Evolutionary conservation across 768 basidiomycete species (phyloP), one percentile per base, ranked within the genome.

Genomic region (Agaricus sinodeliciosus): DNA sequence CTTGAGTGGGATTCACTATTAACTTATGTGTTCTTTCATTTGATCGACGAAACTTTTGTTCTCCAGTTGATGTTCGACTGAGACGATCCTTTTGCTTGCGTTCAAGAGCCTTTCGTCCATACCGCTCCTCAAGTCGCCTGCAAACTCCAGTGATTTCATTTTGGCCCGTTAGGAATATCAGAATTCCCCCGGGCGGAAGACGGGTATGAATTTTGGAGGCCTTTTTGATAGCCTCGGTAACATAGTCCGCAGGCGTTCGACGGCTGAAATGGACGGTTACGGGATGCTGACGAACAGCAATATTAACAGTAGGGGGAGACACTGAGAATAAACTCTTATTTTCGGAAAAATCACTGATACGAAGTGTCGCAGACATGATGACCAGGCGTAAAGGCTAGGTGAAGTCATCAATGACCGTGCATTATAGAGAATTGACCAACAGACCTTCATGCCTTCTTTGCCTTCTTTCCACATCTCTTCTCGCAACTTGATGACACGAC

Each of bases 341-440:
- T 55, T 87, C 83, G 1, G 87, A 82, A 60, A 99, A 98, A 68
- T 98, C 96, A 56, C 82, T 82, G 44, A 97, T 85, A 22, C 94
- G 90, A 5, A 98, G 80, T 0, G 96, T 98, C 3, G 96, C 96
- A 12, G 96, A 99, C 96, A 99, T 99, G 69, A 99, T 96, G 55
- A 98, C 81, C 47, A 99, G 74, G 16, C 96, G 85, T 13, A 99
- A 68, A 9, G 94, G 95, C 84, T 90, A 59, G 7, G 58, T 51
- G 5, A 53, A 39, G 55, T 18, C 22, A 13, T 13, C 22, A 15
- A 55, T 36, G 16, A 48, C 36, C 12, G 51, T 12, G 44, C 22
- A 26, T n/a, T 22, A 50, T 12, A 39, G 37, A 16, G 37, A 39
- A 39, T n/a, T 16, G 16, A 5, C 27, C 31, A 16, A 58, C 66